These are phyloP conservation scores for Collybia sp. DNA, from an alignment of 768 basidiomycete genomes.

Conservation along the genomic window DNA sequence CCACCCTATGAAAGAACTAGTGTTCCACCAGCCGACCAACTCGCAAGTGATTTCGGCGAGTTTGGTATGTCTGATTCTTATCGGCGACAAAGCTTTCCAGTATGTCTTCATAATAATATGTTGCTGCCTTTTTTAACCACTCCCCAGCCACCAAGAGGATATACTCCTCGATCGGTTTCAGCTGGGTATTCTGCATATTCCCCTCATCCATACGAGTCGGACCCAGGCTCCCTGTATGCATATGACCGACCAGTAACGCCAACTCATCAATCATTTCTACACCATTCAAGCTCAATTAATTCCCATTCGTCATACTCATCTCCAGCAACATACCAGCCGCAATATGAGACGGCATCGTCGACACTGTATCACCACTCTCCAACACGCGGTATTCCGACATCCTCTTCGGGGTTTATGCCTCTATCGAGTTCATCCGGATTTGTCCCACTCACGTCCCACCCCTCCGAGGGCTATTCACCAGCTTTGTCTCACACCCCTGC, in stretches of 20 bases:
- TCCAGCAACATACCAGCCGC: slow-evolving; percentile 34
- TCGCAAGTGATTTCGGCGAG: slow-evolving; percentile 65
- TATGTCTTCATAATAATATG: slow-evolving; percentile 15
- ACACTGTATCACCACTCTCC: slow-evolving; percentile 30
- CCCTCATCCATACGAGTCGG: slow-evolving; percentile 26
- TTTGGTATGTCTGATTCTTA: slow-evolving; percentile 46
- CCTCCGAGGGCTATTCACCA: slow-evolving; percentile 29
- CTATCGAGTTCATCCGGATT: slow-evolving; percentile 38
- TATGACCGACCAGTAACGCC: slow-evolving; percentile 37
- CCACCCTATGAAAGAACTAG: slow-evolving; percentile 62
- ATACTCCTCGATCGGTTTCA: slow-evolving; percentile 32
- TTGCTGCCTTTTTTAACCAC: slow-evolving; percentile 3
- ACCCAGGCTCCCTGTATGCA: slow-evolving; percentile 23
- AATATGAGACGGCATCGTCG: slow-evolving; percentile 27
- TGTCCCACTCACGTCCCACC: slow-evolving; percentile 26
- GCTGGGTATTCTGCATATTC: slow-evolving; percentile 30
- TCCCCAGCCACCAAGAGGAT: slow-evolving; percentile 28
- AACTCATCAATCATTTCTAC: slow-evolving; percentile 26
- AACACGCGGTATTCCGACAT: slow-evolving; percentile 47
- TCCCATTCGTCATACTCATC: slow-evolving; percentile 16
- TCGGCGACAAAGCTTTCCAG: slow-evolving; percentile 57
- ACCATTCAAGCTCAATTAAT: slow-evolving; percentile 21
- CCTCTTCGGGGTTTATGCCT: slow-evolving; percentile 69
- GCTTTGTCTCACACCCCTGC: slow-evolving; percentile 40
- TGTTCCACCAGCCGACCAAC: slow-evolving; percentile 40